These are phyloP conservation scores for Podospora anserina DNA, from an alignment of 495 filamentous ascomycete genomes.

Conservation along the genomic window DNA sequence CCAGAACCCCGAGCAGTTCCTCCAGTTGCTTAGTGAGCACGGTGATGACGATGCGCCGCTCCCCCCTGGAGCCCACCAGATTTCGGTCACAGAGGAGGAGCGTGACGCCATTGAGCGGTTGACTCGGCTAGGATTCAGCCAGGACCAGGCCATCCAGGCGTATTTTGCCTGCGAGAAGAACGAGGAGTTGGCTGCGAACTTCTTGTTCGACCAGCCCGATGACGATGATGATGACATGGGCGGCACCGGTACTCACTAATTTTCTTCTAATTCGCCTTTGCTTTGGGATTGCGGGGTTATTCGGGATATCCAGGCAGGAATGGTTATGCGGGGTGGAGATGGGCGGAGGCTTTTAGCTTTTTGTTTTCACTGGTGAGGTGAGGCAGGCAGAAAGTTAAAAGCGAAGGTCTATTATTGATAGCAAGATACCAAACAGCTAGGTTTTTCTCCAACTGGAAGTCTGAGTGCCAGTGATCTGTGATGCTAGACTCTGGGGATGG, in stretches of 20 bases:
- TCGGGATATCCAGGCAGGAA: neutral
- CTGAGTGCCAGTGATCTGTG: neutral
- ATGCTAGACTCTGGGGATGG: neutral
- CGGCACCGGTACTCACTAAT: neutral
- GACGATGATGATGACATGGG: constrained; percentile 59
- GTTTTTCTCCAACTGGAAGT: neutral
- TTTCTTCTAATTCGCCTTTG: neutral
- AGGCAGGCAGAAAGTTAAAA: neutral
- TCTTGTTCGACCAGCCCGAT: constrained; percentile 94
- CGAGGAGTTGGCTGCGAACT: constrained; percentile 95
- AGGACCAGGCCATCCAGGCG: constrained; percentile 92
- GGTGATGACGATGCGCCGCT: constrained; percentile 71
- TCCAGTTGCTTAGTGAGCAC: constrained; percentile 82
- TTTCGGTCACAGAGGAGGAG: constrained; percentile 92
- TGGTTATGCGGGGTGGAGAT: neutral
- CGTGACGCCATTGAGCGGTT: constrained; percentile 93
- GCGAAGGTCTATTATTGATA: neutral
- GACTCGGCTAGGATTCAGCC: constrained; percentile 85
- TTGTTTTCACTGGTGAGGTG: neutral
- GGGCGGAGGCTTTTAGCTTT: neutral
- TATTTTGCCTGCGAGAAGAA: constrained; percentile 99
- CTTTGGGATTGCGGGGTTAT: neutral
- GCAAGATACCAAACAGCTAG: neutral
- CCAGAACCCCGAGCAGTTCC: constrained; percentile 86
- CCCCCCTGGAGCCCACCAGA: constrained; percentile 84